Evolutionary conservation across 306 rosid genomes (phyloP), one percentile per base, ranked within the genome.

Genomic region (Corylus avellana): DNA sequence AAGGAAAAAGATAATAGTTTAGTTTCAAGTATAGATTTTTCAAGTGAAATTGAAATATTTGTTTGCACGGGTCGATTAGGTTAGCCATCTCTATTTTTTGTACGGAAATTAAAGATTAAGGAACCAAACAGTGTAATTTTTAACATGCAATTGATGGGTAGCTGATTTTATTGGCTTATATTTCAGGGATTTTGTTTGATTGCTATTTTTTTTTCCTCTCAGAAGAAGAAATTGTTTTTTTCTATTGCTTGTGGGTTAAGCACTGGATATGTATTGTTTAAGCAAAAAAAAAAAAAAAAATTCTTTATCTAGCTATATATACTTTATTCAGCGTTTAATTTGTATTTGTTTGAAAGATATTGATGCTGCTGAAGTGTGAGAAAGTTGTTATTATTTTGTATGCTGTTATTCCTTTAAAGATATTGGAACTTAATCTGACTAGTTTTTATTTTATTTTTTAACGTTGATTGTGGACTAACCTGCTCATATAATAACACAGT

Each of bases 401-500:
- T 62, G n/a, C 8, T 27, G 69, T 62, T 58, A 11, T 20, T 58
- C 32, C 32, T 58, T 58, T 4, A 58, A 22, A 62, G 39, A 39
- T 67, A 17, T 67, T 67, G 27, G 29, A 18, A 67, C 16, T 67
- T 42, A 6, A 39, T 12, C 7, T 11, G 16, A 67, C 25, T 39
- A 20, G 6, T 39, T 32, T 32, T 32, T 39, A 39, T 3, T 67
- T n/a, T 2, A 17, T 8, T 18, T 44, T 8, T 8, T 39, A 9
- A 39, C 18, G 22, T 39, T 67, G 51, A 67, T 67, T 18, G 42
- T 67, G 49, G 25, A 50, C 27, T 48, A 44, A 48, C 53, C 76
- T 79, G 79, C 44, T 71, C 47, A 25, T 29, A 47, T 82, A 25
- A 14, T 62, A 27, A 73, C 50, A 75, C 17, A 2, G 75, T 79